phyloP scores from a whole-genome alignment of 163 green algal species.

The Volvox carteri region DNA sequence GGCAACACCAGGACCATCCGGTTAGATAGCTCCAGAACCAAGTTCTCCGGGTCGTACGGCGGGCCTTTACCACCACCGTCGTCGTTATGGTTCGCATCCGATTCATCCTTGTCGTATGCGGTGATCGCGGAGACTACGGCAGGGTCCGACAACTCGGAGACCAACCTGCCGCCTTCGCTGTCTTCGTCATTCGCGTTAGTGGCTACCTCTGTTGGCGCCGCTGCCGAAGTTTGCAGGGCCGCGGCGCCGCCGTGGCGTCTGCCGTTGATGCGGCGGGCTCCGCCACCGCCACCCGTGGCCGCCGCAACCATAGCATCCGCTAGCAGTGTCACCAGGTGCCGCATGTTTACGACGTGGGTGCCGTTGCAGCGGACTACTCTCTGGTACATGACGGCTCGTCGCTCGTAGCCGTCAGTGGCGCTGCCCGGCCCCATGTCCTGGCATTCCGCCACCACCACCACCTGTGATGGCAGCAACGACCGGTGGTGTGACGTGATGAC shows the following conservation, averaged over 20 bases:
- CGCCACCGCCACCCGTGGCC: background rate
- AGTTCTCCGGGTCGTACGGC: background rate
- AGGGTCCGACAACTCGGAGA: no score
- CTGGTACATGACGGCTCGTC: constrained; percentile 49
- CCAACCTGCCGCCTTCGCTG: no score
- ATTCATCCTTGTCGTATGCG: background rate
- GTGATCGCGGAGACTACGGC: background rate
- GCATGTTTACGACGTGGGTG: constrained; percentile 11
- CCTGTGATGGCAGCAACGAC: constrained; percentile 7
- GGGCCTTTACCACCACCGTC: constrained; percentile 3
- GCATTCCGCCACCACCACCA: constrained; percentile 59
- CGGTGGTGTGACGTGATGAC: background rate
- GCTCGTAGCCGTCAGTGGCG: constrained; percentile 54
- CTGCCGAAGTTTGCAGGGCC: background rate
- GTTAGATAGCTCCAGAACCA: constrained; percentile 50
- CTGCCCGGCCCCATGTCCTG: constrained; percentile 45
- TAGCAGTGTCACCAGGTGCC: background rate
- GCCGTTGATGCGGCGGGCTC: background rate
- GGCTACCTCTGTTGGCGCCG: background rate
- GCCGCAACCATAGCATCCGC: constrained; percentile 9
- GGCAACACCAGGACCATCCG: constrained; percentile 48
- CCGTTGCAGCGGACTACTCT: constrained; percentile 49
- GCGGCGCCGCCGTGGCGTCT: background rate
- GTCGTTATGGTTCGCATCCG: background rate
- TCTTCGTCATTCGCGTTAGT: background rate